These are phyloP conservation scores for Fusarium marasasianum DNA, from an alignment of 2,329 filamentous ascomycete genomes.

Conservation along the genomic window DNA sequence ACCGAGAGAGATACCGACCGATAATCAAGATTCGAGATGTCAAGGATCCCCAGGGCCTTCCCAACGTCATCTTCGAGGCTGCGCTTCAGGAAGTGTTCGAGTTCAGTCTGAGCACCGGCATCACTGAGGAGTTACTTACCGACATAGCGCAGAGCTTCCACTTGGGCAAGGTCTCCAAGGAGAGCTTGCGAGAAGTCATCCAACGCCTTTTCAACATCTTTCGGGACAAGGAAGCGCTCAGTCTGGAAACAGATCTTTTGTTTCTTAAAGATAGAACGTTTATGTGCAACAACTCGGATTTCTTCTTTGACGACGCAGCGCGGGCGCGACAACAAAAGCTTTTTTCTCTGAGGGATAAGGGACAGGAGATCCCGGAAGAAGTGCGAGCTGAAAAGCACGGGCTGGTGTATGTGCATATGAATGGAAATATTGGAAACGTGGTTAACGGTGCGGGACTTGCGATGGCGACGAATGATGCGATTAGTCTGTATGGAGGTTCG, in stretches of 20 bases:
- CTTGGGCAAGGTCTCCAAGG: background rate
- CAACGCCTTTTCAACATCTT: slow-evolving; percentile 51
- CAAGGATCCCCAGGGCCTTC: background rate
- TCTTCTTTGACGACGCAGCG: slow-evolving; percentile 60
- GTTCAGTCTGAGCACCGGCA: slow-evolving; percentile 42
- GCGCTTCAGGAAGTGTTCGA: slow-evolving; percentile 26
- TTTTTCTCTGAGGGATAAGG: slow-evolving; percentile 50
- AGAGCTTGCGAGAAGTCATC: slow-evolving; percentile 36
- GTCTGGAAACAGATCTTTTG: slow-evolving; percentile 55
- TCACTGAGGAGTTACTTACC: slow-evolving; percentile 37
- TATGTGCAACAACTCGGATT: slow-evolving; percentile 49
- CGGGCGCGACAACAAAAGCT: slow-evolving; percentile 52
- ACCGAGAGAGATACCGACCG: slow-evolving; percentile 53
- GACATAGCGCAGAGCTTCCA: slow-evolving; percentile 15
- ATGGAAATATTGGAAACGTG: slow-evolving; percentile 77
- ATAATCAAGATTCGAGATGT: slow-evolving; percentile 47
- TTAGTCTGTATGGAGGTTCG: slow-evolving; percentile 71
- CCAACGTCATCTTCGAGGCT: slow-evolving; percentile 9
- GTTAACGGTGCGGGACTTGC: slow-evolving; percentile 91
- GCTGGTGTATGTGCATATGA: slow-evolving; percentile 79
- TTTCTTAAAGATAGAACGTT: slow-evolving; percentile 43
- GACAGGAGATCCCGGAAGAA: slow-evolving; percentile 48
- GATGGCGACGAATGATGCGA: slow-evolving; percentile 89
- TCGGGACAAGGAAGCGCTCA: slow-evolving; percentile 56
- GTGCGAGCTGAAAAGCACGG: slow-evolving; percentile 63